phyloP scores from a whole-genome alignment of 2,329 filamentous ascomycete species.

The Peltaster fructicola region DNA sequence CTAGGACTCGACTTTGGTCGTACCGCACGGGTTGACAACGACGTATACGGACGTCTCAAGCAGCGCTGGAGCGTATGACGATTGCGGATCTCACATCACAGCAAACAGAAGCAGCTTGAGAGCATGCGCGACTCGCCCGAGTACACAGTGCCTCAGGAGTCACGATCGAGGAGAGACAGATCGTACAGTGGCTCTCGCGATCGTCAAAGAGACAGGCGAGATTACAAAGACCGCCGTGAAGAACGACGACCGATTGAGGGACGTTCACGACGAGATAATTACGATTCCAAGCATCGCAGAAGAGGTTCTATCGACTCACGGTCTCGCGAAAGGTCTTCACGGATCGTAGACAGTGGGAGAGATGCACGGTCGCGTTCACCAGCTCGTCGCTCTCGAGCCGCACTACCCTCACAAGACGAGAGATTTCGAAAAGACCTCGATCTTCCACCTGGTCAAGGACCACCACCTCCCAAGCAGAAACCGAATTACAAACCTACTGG shows the following conservation, averaged over 20 bases:
- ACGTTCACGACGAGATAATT: no score
- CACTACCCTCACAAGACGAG: slow-evolving; percentile 29
- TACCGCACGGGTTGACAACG: no score
- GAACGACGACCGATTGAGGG: slow-evolving; percentile 3
- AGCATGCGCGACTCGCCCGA: slow-evolving; percentile 1
- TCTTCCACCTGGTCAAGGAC: slow-evolving; percentile 10
- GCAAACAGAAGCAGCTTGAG: not conserved
- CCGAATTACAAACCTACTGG: slow-evolving; percentile 74
- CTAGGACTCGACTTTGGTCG: no score
- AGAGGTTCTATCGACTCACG: no score
- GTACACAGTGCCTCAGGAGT: slow-evolving; percentile 1
- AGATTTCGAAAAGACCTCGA: slow-evolving; percentile 21
- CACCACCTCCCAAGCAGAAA: slow-evolving; percentile 51
- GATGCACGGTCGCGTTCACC: slow-evolving; percentile 27
- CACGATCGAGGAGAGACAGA: no score
- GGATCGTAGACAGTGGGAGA: no score
- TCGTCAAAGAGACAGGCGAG: slow-evolving; percentile 5
- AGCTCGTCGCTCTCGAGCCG: slow-evolving; percentile 22
- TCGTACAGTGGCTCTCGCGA: no score
- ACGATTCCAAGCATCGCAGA: no score
- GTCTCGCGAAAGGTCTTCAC: no score
- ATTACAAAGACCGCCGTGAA: slow-evolving; percentile 2
- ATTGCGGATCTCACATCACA: no score
- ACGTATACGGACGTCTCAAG: no score
- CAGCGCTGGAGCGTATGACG: no score